Evolutionary conservation across 768 basidiomycete species (phyloP), one percentile per base, ranked within the genome.

Genomic region (Tubosaeta sp.): DNA sequence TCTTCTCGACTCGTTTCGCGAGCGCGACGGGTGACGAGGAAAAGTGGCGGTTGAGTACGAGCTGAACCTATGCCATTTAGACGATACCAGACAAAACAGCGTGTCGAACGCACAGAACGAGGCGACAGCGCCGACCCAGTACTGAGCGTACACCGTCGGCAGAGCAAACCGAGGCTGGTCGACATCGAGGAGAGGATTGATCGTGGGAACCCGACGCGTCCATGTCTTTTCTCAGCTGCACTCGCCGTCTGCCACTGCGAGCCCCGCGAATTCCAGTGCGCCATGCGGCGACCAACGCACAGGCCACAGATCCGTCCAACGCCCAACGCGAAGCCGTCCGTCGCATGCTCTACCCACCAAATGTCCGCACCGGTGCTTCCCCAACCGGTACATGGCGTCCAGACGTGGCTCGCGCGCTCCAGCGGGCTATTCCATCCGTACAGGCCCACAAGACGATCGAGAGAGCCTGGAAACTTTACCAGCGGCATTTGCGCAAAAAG

Each of bases 401-500:
- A 38, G 85, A 92, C 67, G 86, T 91, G 27, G 81, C 79, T 33
- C 80, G 76, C 45, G 85, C 90, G 9, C 72, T 97, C 14, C 84
- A 88, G 58, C 79, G 78, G 49, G 90, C 90, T n/a, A 86, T 97
- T 47, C 91, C 91, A 12, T 91, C 90, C 4, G 80, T 77, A 5
- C 92, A 95, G 67, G 92, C 90, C 0, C 91, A 97, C 72, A 81
- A 92, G 56, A 97, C 92, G 2, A 93, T 97, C 48, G 86, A 91
- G 58, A 83, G 94, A 31, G 94, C 94, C 4, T 97, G 89, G 88
- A 73, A 85, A 47, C 77, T 97, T 11, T 84, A 91, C 71, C 78
- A 81, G 58, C 80, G 94, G 29, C 85, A 89, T 62, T 54, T 84
- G 35, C 82, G 94, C 38, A 82, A 86, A 63, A 74, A 77, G 55